Percentiles rank a stretch among this genome's conserved stretches.
Evolutionary conservation across 768 basidiomycete species (phyloP).

Genomic region (Xerocomus spinulosus): DNA sequence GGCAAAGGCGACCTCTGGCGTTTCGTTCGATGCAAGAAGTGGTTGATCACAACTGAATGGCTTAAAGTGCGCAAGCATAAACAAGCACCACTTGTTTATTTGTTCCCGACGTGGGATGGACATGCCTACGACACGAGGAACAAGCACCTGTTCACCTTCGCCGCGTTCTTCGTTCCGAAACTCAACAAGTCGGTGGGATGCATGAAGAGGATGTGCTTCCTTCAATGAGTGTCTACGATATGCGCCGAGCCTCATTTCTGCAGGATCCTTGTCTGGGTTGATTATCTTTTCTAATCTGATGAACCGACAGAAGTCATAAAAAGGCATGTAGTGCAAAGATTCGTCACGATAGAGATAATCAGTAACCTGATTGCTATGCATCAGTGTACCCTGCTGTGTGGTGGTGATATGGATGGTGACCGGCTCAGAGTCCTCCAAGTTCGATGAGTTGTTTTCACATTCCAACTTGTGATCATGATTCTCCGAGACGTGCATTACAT

Average conservation of each 20-base stretch:
- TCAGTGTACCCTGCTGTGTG: too few species aligned
- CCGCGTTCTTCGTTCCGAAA: background rate
- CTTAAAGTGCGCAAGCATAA: background rate
- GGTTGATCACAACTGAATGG: background rate
- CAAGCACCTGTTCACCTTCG: background rate
- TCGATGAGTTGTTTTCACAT: too few species aligned
- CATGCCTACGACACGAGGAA: background rate
- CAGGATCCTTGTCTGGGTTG: too few species aligned
- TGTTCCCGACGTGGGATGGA: background rate
- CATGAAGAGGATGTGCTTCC: background rate
- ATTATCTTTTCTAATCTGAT: background rate
- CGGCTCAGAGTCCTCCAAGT: too few species aligned
- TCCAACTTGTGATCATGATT: too few species aligned
- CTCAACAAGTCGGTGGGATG: background rate
- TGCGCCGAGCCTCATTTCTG: background rate
- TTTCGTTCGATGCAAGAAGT: background rate
- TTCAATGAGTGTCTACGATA: background rate
- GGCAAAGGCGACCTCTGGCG: too few species aligned
- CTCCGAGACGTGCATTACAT: too few species aligned
- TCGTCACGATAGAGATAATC: background rate
- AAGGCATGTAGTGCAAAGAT: background rate
- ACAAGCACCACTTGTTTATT: background rate
- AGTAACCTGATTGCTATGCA: background rate
- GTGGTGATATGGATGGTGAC: too few species aligned
- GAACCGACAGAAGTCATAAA: background rate